Base-by-base conservation (phyloP, 78 protist species). In the Dictyostelium brefeldianum region DNA sequence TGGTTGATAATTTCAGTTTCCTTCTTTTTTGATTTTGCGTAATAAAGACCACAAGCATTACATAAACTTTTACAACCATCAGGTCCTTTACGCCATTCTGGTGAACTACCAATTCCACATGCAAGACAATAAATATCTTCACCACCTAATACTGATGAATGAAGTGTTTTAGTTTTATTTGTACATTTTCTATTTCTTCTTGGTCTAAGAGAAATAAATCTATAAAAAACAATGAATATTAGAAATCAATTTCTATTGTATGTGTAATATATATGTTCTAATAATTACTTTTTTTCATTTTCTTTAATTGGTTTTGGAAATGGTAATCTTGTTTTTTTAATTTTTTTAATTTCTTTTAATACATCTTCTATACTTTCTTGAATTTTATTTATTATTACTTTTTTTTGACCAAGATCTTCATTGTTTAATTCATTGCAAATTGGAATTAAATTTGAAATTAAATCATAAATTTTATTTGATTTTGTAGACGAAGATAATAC, bases 1-100 rank as follows among this genome's bases (percentile, higher is more conserved):
- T 54, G 74, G 4, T 71, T 11, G 47, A 51, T 29, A 1, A 53
- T 36, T 25, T 84, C 92, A 73, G 25, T 47, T 57, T 84, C 92
- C 46, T 69, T 77, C 43, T 87, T 87, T 47, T 87, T 87, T 0
- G 83, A 64, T 54, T 87, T 87, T 18, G 93, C 93, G 65, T 77
- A 87, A 62, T 87, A 87, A 5, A 87, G 31, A 53, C 93, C 93
- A 87, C 93, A 87, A 5, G 93, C 93, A 64, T 87, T 87, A 47
- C 93, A 87, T 20, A 87, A 29, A 51, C 71, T 54, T 27, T 77
- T 77, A 7, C 57, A 77, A 50, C 81, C 81, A 8, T 77, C 81
- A 6, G 81, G 81, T 0, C 81, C 81, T 43, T 77, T 87, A 25
- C 93, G 47, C 93, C 93, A 87, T 62, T 87, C 93, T 27, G 93